Conservation (phyloP, 305 asterid genomes). For the Andrographis paniculata region DNA sequence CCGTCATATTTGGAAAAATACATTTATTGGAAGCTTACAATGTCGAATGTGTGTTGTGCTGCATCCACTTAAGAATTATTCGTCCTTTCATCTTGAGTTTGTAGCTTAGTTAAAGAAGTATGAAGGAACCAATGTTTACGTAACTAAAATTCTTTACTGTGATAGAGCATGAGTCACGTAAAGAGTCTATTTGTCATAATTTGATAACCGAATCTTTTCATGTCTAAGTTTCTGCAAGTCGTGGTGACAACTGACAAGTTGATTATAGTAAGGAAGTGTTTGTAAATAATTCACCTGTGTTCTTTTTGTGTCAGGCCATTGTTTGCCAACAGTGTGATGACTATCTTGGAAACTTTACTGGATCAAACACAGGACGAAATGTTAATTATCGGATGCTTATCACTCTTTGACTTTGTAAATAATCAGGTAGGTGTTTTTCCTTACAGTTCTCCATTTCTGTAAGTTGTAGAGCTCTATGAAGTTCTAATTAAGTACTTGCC, state of each 20-base stretch:
- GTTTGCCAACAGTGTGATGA: constrained; percentile 81
- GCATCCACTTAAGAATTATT: neutral
- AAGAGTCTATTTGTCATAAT: neutral
- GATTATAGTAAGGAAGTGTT: neutral
- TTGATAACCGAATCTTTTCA: neutral
- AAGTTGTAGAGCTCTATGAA: neutral
- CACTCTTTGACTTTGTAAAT: constrained; percentile 89
- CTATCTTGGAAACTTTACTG: constrained; percentile 66
- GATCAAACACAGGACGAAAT: constrained; percentile 90
- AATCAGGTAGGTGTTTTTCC: constrained; percentile 61
- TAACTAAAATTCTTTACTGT: neutral
- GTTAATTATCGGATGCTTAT: constrained; percentile 72
- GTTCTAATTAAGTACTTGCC: constrained; percentile 12
- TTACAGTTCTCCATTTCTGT: neutral
- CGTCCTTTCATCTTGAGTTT: neutral
- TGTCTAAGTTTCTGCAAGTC: neutral
- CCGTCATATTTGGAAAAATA: neutral
- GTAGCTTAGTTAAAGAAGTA: neutral
- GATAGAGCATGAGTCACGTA: neutral
- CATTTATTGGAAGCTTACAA: neutral
- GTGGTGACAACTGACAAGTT: neutral
- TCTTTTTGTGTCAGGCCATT: constrained; percentile 62
- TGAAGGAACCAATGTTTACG: neutral
- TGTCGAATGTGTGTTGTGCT: neutral
- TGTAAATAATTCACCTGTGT: constrained; percentile 8